Evolutionary conservation across 768 basidiomycete genomes (phyloP).

Genomic region (Auricularia cornea): DNA sequence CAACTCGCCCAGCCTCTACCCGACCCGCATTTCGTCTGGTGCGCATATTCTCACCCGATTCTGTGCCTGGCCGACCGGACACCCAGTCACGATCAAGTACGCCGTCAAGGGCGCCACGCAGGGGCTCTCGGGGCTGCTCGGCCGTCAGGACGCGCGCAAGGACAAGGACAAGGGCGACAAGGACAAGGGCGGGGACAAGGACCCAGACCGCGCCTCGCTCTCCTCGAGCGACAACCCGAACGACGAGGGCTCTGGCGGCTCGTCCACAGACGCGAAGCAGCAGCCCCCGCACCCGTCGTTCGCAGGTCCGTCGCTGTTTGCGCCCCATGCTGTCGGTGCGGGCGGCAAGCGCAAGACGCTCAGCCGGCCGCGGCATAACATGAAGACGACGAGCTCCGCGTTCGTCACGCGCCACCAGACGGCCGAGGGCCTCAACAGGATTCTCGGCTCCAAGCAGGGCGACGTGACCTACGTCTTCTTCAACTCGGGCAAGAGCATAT

Average conservation of each 20-base stretch:
- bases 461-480: conserved; percentile 83
- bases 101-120: conserved; percentile 28
- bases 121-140: conserved; percentile 59
- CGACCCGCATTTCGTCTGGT: conserved; percentile 59
- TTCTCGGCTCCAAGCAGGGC: conserved; percentile 70
- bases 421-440: conserved; percentile 64
- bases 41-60: conserved; percentile 25
- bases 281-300: conserved; percentile 35
- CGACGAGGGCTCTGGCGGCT: conserved; percentile 27
- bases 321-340: conserved; percentile 33
- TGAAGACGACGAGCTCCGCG: conserved; percentile 83
- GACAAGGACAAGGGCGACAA: conserved; percentile 47
- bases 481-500: conserved; percentile 73
- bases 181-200: conserved; percentile 26
- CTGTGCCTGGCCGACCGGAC: not conserved
- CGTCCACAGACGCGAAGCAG: conserved; percentile 20
- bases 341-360: conserved; percentile 54
- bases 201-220: conserved; percentile 55
- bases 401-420: conserved; percentile 85
- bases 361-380: conserved; percentile 80
- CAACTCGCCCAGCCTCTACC: conserved; percentile 31
- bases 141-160: conserved; percentile 41
- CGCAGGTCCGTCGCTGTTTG: conserved; percentile 37
- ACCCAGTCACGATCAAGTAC: not conserved
- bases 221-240: conserved; percentile 80